phyloP scores from a whole-genome alignment of 164 flowering plant species.

The Chimonanthus praecox region DNA sequence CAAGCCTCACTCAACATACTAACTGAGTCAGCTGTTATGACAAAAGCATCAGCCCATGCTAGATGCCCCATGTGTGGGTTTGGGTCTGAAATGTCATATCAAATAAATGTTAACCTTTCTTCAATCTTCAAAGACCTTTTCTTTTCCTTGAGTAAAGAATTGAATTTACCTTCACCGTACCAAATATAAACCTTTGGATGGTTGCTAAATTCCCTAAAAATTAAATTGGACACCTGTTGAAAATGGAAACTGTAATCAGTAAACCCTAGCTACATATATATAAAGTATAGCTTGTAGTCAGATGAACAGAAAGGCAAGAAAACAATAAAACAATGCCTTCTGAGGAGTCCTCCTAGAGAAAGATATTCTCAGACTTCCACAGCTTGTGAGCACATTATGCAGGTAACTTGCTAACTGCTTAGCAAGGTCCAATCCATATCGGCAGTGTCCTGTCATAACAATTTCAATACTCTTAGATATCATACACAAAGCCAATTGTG shows the following conservation, averaged over 20 bases:
- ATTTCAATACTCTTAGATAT: not conserved
- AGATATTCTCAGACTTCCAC: constrained; percentile 86
- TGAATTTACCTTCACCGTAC: constrained; percentile 73
- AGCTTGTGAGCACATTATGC: constrained; percentile 59
- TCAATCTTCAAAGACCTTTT: not conserved
- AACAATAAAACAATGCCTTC: constrained; percentile 40
- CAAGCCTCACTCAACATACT: constrained; percentile 97
- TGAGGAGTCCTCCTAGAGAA: constrained; percentile 80
- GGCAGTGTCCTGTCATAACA: constrained; percentile 53
- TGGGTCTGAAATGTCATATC: constrained; percentile 43
- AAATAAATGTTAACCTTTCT: constrained; percentile 1
- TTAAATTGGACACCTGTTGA: constrained; percentile 54
- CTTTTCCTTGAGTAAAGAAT: not conserved
- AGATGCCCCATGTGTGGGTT: constrained; percentile 93
- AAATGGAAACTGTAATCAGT: constrained; percentile 4
- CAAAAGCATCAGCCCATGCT: constrained; percentile 97
- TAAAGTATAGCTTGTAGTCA: not conserved
- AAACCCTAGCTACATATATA: not conserved
- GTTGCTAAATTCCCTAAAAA: constrained; percentile 50
- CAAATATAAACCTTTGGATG: constrained; percentile 84
- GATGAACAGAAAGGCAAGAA: not conserved
- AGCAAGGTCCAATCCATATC: constrained; percentile 84
- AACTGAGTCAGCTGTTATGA: constrained; percentile 93
- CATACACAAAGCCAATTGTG: no score
- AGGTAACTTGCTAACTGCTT: constrained; percentile 50